These are phyloP conservation scores for Phytopythium helicoides DNA, from an alignment of 352 stramenopile genomes.

Conservation along the genomic window DNA sequence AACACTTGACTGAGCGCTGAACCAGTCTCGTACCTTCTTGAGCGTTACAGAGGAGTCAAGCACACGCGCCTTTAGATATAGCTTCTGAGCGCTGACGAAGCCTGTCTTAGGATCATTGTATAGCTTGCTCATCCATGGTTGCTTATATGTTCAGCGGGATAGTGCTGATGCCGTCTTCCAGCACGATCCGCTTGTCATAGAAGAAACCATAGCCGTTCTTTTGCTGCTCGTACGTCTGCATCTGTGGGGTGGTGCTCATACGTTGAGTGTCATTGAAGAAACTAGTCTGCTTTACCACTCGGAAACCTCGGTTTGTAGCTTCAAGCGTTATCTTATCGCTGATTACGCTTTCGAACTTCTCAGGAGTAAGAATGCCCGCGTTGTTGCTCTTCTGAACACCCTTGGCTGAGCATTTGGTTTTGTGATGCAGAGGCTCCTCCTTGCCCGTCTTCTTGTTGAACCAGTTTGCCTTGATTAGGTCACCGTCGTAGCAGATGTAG, in stretches of 20 bases:
- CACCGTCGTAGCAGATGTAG: constrained; percentile 19
- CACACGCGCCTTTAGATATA: constrained; percentile 20
- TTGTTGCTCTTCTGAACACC: constrained; percentile 20
- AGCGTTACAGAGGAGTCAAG: constrained; percentile 12
- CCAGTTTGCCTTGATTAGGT: too few species aligned
- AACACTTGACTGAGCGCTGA: constrained; percentile 12
- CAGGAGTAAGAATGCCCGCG: constrained; percentile 11
- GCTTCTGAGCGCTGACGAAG: constrained; percentile 13
- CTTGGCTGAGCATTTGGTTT: constrained; percentile 9
- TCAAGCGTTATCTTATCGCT: constrained; percentile 17
- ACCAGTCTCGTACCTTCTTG: constrained; percentile 23
- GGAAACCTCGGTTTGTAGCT: constrained; percentile 28
- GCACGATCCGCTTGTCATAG: constrained; percentile 25
- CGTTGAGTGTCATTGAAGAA: constrained; percentile 27
- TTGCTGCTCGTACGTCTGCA: too few species aligned
- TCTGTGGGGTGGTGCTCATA: constrained; percentile 15
- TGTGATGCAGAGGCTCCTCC: not conserved
- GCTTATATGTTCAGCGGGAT: constrained; percentile 20
- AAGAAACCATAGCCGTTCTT: constrained; percentile 11
- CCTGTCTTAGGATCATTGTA: constrained; percentile 25
- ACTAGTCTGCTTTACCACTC: constrained; percentile 16
- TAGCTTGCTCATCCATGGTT: constrained; percentile 15
- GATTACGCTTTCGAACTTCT: constrained; percentile 21
- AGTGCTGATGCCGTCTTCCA: constrained; percentile 20
- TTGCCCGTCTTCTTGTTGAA: too few species aligned